Evolutionary conservation across 2,329 filamentous ascomycete genomes (phyloP).

Genomic region (Ploettnerulaceae sp.): DNA sequence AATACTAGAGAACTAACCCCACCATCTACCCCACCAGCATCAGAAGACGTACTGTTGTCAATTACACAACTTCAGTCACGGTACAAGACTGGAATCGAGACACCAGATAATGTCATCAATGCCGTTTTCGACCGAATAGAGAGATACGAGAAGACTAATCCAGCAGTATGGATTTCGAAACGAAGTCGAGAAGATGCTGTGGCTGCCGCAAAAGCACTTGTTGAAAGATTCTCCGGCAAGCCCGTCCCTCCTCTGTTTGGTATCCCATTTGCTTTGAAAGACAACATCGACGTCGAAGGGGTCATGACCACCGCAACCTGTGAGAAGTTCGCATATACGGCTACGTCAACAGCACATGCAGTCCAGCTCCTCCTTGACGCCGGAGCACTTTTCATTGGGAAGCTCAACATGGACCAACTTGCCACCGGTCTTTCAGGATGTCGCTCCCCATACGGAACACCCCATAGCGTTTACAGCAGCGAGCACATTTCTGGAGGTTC

Average conservation of each 20-base stretch:
- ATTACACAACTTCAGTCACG: conserved; percentile 40
- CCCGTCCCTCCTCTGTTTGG: conserved; percentile 50
- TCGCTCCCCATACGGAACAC: conserved; percentile 52
- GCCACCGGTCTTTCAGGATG: conserved; percentile 57
- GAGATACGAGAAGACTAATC: conserved; percentile 42
- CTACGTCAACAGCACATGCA: conserved; percentile 42
- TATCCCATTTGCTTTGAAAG: conserved; percentile 53
- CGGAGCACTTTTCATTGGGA: conserved; percentile 53
- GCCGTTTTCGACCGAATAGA: conserved; percentile 44
- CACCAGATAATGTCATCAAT: conserved; percentile 40
- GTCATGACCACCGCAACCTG: conserved; percentile 49
- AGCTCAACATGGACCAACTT: conserved; percentile 56
- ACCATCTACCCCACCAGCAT: conserved; percentile 24
- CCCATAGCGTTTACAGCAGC: conserved; percentile 46
- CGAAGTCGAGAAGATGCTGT: conserved; percentile 38
- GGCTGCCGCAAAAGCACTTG: conserved; percentile 38
- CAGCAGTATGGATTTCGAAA: conserved; percentile 48
- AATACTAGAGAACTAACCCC: conserved; percentile 23
- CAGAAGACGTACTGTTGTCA: conserved; percentile 23
- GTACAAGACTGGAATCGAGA: conserved; percentile 41
- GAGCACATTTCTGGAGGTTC: conserved; percentile 51
- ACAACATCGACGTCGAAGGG: conserved; percentile 49
- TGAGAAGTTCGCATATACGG: conserved; percentile 43
- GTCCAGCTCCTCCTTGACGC: conserved; percentile 44
- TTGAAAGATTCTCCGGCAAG: conserved; percentile 37